Evolutionary conservation across 805 yeast genomes (phyloP).

Genomic region (Tetrapisispora iriomotensis): DNA sequence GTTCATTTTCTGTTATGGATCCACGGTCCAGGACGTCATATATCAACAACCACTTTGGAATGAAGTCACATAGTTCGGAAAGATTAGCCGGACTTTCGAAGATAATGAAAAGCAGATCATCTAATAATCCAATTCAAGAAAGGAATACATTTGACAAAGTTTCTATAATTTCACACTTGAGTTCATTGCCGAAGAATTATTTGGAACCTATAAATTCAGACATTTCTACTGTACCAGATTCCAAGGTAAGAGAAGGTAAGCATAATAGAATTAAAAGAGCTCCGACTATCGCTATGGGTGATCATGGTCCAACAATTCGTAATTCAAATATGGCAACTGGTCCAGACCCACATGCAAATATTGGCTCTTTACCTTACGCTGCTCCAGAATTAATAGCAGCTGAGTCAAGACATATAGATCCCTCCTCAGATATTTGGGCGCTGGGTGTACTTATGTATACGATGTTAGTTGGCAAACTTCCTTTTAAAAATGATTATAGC

Average conservation of each 20-base stretch:
- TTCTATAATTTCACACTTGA: no score
- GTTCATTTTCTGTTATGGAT: not conserved
- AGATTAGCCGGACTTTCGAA: not conserved
- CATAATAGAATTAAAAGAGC: not conserved
- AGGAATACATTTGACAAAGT: no score
- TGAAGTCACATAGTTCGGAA: slow-evolving; percentile 1
- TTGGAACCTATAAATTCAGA: no score
- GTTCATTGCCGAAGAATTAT: no score
- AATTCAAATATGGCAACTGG: slow-evolving; percentile 3
- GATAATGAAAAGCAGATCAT: not conserved
- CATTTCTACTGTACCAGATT: no score
- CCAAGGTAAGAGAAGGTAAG: not conserved
- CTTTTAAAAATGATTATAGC: slow-evolving; percentile 77
- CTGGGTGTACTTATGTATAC: slow-evolving; percentile 72
- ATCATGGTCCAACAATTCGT: not conserved
- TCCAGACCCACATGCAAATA: slow-evolving; percentile 48
- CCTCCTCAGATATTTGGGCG: slow-evolving; percentile 84
- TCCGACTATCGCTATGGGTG: not conserved
- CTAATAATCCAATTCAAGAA: no score
- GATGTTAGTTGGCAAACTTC: slow-evolving; percentile 62
- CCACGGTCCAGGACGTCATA: not conserved
- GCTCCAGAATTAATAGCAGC: slow-evolving; percentile 64
- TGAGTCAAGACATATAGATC: slow-evolving; percentile 30
- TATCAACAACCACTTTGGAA: not conserved
- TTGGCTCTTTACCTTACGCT: slow-evolving; percentile 89